Evolutionary conservation across 1,284 basidiomycete species (phyloP).

Genomic region (Anthracocystis setariae): DNA sequence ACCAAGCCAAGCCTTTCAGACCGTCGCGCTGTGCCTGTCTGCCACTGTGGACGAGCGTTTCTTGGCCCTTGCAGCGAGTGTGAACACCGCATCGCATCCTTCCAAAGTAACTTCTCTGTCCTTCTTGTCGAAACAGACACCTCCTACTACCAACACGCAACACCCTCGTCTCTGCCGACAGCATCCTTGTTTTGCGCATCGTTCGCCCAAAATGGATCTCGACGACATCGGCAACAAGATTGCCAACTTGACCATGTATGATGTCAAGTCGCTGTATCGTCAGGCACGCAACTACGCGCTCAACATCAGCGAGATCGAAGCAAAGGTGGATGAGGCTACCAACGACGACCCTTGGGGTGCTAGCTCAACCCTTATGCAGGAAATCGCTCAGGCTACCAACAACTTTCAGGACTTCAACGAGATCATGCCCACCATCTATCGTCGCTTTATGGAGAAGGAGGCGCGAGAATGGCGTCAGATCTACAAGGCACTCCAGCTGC

Average conservation of each 20-base stretch:
- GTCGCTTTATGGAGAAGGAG: conserved; percentile 84
- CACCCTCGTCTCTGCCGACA: neutral
- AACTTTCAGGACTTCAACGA: conserved; percentile 99
- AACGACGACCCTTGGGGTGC: conserved; percentile 99
- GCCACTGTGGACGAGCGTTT: too few species aligned
- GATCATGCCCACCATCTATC: conserved; percentile 97
- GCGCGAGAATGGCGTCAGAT: conserved; percentile 98
- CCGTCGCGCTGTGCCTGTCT: too few species aligned
- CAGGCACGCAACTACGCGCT: conserved; percentile 74
- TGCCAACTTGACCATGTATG: conserved; percentile 66
- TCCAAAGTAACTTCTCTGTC: neutral
- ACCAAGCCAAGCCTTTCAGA: too few species aligned
- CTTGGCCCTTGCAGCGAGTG: too few species aligned
- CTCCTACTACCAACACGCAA: neutral
- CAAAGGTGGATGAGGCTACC: conserved; percentile 94
- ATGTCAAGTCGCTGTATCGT: conserved; percentile 64
- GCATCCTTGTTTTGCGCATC: too few species aligned
- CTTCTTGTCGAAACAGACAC: neutral
- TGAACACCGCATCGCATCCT: too few species aligned
- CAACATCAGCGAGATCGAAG: conserved; percentile 96
- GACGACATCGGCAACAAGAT: conserved; percentile 60
- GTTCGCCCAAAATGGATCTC: conserved; percentile 37
- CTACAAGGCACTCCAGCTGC: conserved; percentile 95
- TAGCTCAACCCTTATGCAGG: conserved; percentile 96
- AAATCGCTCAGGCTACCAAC: conserved; percentile 94